Conservation (phyloP, 495 filamentous ascomycete genomes). For the Daldinia vernicosa region DNA sequence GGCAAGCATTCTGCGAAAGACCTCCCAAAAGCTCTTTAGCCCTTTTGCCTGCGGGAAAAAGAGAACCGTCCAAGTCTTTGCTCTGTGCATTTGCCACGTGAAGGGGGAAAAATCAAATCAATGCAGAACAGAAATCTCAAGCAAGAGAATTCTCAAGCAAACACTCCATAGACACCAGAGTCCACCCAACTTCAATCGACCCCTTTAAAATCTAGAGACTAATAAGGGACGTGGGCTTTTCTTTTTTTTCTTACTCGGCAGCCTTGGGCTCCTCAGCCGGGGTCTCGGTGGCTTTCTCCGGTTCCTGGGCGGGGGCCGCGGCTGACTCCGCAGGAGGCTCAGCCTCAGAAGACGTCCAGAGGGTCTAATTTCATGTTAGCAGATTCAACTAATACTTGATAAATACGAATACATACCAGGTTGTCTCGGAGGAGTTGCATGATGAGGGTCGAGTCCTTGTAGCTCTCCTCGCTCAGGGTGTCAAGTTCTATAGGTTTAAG, state of each 20-base stretch:
- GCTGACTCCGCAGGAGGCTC: conserved; percentile 75
- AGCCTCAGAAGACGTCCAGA: conserved; percentile 99
- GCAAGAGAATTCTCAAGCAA: conserved; percentile 55
- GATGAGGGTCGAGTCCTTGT: conserved; percentile 99
- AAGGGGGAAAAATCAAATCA: conserved; percentile 51
- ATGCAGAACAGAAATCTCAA: conserved; percentile 62
- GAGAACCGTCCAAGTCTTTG: conserved; percentile 50
- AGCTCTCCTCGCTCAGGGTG: conserved; percentile 98
- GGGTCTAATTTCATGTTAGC: conserved; percentile 70
- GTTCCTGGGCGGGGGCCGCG: conserved; percentile 69
- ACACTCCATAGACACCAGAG: conserved; percentile 65
- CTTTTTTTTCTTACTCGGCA: conserved; percentile 62
- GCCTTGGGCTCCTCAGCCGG: conserved; percentile 62
- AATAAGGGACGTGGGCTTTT: conserved; percentile 45
- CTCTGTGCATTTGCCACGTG: conserved; percentile 56
- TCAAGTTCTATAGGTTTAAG: conserved; percentile 78
- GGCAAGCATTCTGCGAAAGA: conserved; percentile 56
- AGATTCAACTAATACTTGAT: neutral
- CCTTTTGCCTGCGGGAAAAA: conserved; percentile 53
- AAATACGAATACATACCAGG: conserved; percentile 70
- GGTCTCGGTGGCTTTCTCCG: conserved; percentile 55
- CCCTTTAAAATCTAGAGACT: conserved; percentile 47
- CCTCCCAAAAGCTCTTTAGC: conserved; percentile 56
- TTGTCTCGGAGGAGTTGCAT: conserved; percentile 99
- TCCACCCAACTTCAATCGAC: conserved; percentile 48